Conservation (phyloP, 148 eudicot genomes). For the Persicaria tinctoria region DNA sequence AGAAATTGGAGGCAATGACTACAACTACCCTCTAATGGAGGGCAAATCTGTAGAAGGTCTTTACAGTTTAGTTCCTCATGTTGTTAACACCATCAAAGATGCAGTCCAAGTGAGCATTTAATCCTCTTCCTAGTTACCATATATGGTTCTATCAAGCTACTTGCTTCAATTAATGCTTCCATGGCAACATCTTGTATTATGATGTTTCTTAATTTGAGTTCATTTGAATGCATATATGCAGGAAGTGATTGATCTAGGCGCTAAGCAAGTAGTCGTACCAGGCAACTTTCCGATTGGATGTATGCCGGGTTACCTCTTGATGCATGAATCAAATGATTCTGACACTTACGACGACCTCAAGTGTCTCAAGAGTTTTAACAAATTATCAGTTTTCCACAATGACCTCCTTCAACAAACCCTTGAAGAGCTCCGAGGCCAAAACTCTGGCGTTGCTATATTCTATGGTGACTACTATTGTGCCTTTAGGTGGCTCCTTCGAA, state of each 20-base stretch:
- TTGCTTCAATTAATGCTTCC: too few relatives aligned
- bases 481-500: conserved; percentile 13
- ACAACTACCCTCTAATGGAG: conserved; percentile 5
- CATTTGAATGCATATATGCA: not conserved
- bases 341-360: conserved; percentile 15
- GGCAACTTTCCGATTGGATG: conserved; percentile 29
- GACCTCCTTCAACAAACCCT: conserved; percentile 17
- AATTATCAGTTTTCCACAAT: conserved; percentile 20
- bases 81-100: conserved; percentile 3
- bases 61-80: conserved; percentile 13
- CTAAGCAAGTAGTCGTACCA: conserved; percentile 18
- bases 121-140: too few relatives aligned
- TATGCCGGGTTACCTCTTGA: conserved; percentile 4
- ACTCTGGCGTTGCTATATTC: conserved; percentile 19
- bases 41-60: not conserved
- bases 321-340: not conserved
- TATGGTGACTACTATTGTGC: conserved; percentile 25
- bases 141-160: too few relatives aligned
- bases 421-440: conserved; percentile 12
- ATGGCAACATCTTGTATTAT: too few relatives aligned
- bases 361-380: conserved; percentile 16
- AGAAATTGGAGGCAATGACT: conserved; percentile 23
- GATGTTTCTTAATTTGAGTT: not conserved
- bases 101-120: conserved; percentile 4
- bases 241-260: conserved; percentile 26